A percentile compares a stretch with the other conserved stretches of the same genome.
Conservation (phyloP, 2,329 filamentous ascomycete genomes). For the Aspergillus neotritici region DNA sequence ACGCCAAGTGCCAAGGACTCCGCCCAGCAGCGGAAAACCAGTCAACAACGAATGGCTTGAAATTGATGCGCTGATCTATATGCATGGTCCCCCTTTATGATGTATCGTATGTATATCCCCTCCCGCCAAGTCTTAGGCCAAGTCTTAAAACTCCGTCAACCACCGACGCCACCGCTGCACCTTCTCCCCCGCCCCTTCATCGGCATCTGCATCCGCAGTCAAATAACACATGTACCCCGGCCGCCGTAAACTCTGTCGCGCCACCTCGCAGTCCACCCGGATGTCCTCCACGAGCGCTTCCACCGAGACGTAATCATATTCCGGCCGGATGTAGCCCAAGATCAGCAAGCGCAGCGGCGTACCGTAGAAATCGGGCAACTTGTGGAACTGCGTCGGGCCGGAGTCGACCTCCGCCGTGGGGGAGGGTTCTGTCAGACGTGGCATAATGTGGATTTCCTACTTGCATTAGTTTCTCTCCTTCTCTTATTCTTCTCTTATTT, state of each 20-base stretch:
- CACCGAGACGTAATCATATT: constrained; percentile 78
- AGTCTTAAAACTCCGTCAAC: constrained; percentile 28
- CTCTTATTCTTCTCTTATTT: background rate
- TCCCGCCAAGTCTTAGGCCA: constrained; percentile 3
- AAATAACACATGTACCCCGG: constrained; percentile 51
- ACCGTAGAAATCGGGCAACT: constrained; percentile 73
- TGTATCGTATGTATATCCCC: background rate
- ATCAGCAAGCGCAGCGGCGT: constrained; percentile 72
- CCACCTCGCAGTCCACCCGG: constrained; percentile 78
- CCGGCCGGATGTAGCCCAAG: constrained; percentile 80
- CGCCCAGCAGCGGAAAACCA: too few relatives aligned
- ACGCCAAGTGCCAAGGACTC: too few relatives aligned
- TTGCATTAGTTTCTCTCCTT: constrained; percentile 1
- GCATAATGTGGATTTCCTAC: constrained; percentile 78
- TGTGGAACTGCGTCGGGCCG: constrained; percentile 32
- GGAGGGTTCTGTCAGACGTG: constrained; percentile 53
- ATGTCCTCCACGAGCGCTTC: constrained; percentile 88
- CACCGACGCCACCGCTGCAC: constrained; percentile 29
- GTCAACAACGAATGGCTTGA: too few relatives aligned
- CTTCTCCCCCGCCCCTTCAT: constrained; percentile 28
- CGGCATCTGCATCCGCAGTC: constrained; percentile 24
- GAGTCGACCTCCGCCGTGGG: constrained; percentile 23
- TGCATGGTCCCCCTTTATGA: too few relatives aligned
- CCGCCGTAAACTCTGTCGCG: constrained; percentile 64
- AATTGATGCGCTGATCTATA: too few relatives aligned